Base-by-base conservation (phyloP, 306 rosid genomes). In the Vicia faba region DNA sequence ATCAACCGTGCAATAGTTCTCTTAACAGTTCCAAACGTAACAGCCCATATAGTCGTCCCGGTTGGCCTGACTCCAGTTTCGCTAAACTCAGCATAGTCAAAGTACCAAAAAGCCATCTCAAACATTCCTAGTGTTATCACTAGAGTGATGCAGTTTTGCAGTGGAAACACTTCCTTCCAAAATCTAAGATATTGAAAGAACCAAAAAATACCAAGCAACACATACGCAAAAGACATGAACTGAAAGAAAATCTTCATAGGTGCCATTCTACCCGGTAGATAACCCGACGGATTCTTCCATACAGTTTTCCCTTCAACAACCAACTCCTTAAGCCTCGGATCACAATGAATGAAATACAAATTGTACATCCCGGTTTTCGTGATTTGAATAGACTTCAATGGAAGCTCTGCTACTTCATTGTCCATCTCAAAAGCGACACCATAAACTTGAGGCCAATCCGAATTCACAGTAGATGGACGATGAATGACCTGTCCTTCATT, bases 251-350 rank as follows among this genome's bases (percentile, higher is more conserved):
- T 80, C 83, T 84, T 83, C 68, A 93, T 87, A 2, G 99, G 99
- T 13, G 99, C 99, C 99, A 93, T 93, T 78, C 99, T 82, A 66
- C 99, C 99, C 5, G 99, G 99, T 5, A 90, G 82, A 75, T 93
- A 93, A 59, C 99, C 95, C 4, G 78, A 62, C 9, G 99, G 97
- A 40, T 93, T 90, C 75, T 93, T 93, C 99, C 99, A 93, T 61
- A 93, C 68, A 25, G 95, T 86, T 68, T 89, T 88, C 74, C 99
- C 99, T 80, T 88, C 96, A 7, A 90, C 92, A 26, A 80, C 80
- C 83, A 86, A 66, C 19, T 84, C 86, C 73, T 78, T 83, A 70
- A 93, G 91, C 77, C 83, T 86, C 40, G 84, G 68, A 81, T 93
- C 91, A 39, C 99, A 93, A 69, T 93, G 99, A 55, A 93, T 88